Base-by-base conservation (phyloP, 1,139 yeast species). In the Taphrina flavorubra region DNA sequence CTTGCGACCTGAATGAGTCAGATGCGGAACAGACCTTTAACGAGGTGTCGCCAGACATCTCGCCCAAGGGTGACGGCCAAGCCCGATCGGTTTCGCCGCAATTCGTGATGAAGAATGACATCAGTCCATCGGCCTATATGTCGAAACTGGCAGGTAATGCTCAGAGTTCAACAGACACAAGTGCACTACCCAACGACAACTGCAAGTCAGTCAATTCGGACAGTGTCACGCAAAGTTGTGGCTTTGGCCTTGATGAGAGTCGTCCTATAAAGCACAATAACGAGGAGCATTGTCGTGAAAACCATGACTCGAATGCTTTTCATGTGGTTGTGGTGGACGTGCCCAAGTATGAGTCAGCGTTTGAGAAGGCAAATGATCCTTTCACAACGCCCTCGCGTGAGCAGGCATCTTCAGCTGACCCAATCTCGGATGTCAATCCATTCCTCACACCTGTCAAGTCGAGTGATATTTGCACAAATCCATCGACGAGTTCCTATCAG, bases 81-180 rank as follows among this genome's bases (percentile, higher is more conserved):
- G 31, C 36, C 10, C 31, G 36, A 8, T 49, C 53, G 10, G 36
- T 16, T 2, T 49, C 53, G 1, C 53, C 53, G 4, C 11, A 20
- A 20, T 49, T 20, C 53, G 13, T 49, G 8, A 36, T 49, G 36
- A 8, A 49, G 13, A 49, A 49, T 25, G 53, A 49, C 20, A n/a
- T 49, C 36, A 49, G 53, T 49, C 53, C 53, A 8, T 49, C 53
- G 2, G 53, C 53, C 5, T 49, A 49, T n/a, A 49, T 49, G 53
- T 11, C 53, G 20, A 25, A 20, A 20, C 53, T 49, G 34, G 8
- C 31, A 20, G 10, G 6, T 11, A 10, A 46, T 10, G 25, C 11
- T 14, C 25, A 13, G 11, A 13, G n/a, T 46, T 20, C 51, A n/a
- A 10, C 11, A 2, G 42, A 39, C 42, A 10, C 42, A 11, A 14